Percentiles rank a stretch among this genome's conserved stretches.
Conservation (phyloP, 306 rosid species). For the Acmispon strigosus region DNA sequence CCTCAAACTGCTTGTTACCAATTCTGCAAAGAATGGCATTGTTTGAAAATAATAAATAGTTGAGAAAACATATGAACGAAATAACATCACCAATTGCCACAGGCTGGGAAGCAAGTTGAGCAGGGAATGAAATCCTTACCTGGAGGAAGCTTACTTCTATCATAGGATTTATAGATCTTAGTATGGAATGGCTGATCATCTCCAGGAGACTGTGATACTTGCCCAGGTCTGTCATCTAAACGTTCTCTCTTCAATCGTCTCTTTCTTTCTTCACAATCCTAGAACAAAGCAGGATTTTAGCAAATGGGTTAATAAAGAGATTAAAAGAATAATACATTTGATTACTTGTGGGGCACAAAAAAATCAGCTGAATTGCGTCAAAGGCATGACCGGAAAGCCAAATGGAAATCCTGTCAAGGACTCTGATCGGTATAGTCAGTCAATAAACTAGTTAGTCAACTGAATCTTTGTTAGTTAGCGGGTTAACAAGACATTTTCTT, state of each 20-base stretch:
- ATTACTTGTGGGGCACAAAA: not conserved
- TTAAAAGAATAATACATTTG: not conserved
- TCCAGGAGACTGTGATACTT: slow-evolving; percentile 48
- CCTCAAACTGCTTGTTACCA: not conserved
- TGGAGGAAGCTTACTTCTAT: slow-evolving; percentile 77
- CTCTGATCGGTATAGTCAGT: not conserved
- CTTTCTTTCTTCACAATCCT: slow-evolving; percentile 96
- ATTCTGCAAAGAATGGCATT: not conserved
- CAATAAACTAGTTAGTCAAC: too few relatives aligned
- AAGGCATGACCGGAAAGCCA: not conserved
- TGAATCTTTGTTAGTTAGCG: too few relatives aligned
- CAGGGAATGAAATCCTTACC: slow-evolving; percentile 50
- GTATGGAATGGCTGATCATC: slow-evolving; percentile 52
- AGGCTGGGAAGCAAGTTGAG: not conserved
- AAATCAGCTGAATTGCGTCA: not conserved
- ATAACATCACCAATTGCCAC: not conserved
- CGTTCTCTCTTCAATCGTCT: slow-evolving; percentile 72
- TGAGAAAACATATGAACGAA: not conserved
- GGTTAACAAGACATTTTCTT: too few relatives aligned
- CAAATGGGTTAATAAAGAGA: slow-evolving; percentile 7
- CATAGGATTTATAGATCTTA: slow-evolving; percentile 51
- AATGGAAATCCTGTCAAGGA: not conserved
- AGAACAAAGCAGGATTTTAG: slow-evolving; percentile 22
- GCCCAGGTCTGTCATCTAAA: slow-evolving; percentile 60
- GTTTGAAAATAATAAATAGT: slow-evolving; percentile 10